Base-by-base conservation (phyloP, 2,329 filamentous ascomycete genomes). In the Boeremia exigua region DNA sequence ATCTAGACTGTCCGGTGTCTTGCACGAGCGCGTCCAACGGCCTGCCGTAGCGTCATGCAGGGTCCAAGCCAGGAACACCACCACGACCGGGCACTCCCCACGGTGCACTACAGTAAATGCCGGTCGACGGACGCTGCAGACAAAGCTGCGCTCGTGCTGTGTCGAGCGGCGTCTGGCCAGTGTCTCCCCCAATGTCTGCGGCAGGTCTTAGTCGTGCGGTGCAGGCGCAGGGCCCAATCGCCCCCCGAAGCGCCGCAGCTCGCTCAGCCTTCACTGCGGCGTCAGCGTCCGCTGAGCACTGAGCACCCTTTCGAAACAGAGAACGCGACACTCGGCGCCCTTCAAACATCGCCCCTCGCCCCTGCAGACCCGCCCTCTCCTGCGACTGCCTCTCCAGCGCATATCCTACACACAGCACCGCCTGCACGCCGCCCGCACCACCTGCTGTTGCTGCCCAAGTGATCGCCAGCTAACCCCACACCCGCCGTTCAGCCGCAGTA, bases 271-370 rank as follows among this genome's bases (percentile, higher is more conserved):
- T 56, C 45, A 48, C 50, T 42, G 49, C 58, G 47, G 51, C 57
- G 56, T 61, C 57, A 67, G 64, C 59, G 60, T 58, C 51, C 56
- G 56, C 58, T 67, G 7, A 23, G 60, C 61, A 40, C n/a, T n/a
- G 57, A 60, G 60, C 61, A 40, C 47, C 48, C 38, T 60, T 54
- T 64, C 65, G 65, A 69, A 69, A 67, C 64, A 58, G 56, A 45
- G 51, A 53, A 56, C 48, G 66, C 61, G 54, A 54, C 63, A 59
- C 54, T 34, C 52, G 42, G 53, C 47, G 19, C 60, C 52, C 49
- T 54, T 61, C 61, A 67, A 68, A 67, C 64, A 58, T 23, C 3
- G 19, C 19, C 19, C 19, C 19, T 23, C 19, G 2, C 19, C 19
- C 19, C 19, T 23, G 19, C 19, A 23, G 19, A 50, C 28, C 46